phyloP scores from a whole-genome alignment of 2,329 filamentous ascomycete genomes.

The Penicillium sp. region DNA sequence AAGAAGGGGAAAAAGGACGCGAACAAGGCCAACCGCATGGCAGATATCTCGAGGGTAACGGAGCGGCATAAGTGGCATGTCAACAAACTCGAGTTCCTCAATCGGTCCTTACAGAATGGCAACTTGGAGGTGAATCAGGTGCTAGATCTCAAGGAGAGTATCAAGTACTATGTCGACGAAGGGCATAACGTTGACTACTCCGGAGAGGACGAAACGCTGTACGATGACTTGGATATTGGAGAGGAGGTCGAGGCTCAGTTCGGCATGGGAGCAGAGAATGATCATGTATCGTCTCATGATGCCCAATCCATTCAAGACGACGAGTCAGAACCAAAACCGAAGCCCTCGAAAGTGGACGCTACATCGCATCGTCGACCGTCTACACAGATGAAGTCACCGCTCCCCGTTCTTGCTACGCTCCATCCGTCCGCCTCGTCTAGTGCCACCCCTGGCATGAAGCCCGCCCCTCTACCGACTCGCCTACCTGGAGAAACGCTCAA shows the following conservation, averaged over 20 bases:
- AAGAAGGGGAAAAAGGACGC: constrained; percentile 94
- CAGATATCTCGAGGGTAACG: constrained; percentile 80
- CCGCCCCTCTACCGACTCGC: constrained; percentile 82
- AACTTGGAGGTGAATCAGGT: constrained; percentile 87
- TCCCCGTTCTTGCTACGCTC: constrained; percentile 89
- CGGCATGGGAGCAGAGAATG: constrained; percentile 79
- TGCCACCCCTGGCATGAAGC: constrained; percentile 78
- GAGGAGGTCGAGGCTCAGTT: constrained; percentile 84
- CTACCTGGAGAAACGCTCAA: constrained; percentile 89
- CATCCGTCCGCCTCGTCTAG: constrained; percentile 63
- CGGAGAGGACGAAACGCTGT: constrained; percentile 87
- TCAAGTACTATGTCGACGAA: constrained; percentile 93
- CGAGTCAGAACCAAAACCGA: constrained; percentile 67
- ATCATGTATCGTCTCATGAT: constrained; percentile 93
- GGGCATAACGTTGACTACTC: constrained; percentile 87
- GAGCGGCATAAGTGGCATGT: constrained; percentile 98
- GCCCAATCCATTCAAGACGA: constrained; percentile 92
- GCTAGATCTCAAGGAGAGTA: constrained; percentile 85
- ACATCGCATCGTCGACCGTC: constrained; percentile 74
- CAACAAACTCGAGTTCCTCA: constrained; percentile 86
- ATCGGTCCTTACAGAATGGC: constrained; percentile 89
- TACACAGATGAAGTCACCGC: constrained; percentile 87
- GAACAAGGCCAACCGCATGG: constrained; percentile 83
- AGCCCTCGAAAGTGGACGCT: constrained; percentile 62
- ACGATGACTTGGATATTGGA: constrained; percentile 90